Evolutionary conservation across 163 green algal genomes (phyloP), one percentile per base, ranked within the genome.

Genomic region (Scenedesmus sp.): DNA sequence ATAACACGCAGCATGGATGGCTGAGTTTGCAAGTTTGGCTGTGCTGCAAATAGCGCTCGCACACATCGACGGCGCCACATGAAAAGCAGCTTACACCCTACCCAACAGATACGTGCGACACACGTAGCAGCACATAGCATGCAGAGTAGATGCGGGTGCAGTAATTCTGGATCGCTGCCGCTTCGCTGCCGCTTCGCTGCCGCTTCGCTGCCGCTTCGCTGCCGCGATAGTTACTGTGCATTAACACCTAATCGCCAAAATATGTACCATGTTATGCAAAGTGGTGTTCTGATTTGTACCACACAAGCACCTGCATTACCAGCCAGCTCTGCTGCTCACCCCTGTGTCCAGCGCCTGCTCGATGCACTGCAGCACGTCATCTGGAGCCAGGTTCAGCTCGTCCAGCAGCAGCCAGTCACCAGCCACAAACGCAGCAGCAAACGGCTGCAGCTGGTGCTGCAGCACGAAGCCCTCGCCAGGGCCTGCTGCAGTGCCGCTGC

Each of bases 341-440:
- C 87, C 81, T 20, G 26, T 81, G 64, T 95, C 90, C 62, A 95
- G 46, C 0, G 93, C 90, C 70, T 92, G 89, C 54, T 91, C 85
- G 26, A 95, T 82, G 46, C 90, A 88, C 84, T 94, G 88, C 55
- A 95, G 67, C 57, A 92, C 90, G 20, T 92, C 73, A 62, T 94
- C 87, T 26, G 86, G 84, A 13, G 90, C 93, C 64, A 94, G 90
- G 88, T 95, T 95, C 16, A 95, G n/a, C 74, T 95, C 90, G 52
- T 95, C 93, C 52, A 95, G 87, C 70, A 95, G 90, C 79, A 95
- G 77, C 90, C 90, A 94, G 23, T 90, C 10, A 0, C 93, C 93
- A 9, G 88, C 57, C 8, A 34, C 9, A 89, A 94, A 95, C 26
- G 90, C 90, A 7, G 52, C 60, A 4, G 83, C 87, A 89, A 94